Percentiles rank a stretch among this genome's conserved stretches.
phyloP scores from a whole-genome alignment of 805 yeast species.

The Spathaspora passalidarum region DNA sequence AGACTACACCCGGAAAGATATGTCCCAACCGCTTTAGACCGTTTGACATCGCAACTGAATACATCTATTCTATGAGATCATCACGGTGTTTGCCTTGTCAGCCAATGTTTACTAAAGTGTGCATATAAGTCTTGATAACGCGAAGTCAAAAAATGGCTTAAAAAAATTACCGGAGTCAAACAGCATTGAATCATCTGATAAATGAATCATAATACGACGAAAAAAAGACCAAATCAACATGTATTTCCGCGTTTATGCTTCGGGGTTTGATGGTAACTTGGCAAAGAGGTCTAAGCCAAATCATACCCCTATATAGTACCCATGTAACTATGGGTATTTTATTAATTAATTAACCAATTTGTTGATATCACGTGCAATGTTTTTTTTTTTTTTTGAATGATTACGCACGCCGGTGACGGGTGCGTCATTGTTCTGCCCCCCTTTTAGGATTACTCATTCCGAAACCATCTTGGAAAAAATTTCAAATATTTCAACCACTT shows the following conservation, averaged over 20 bases:
- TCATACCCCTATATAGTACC: not conserved
- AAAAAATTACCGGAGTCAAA: not conserved
- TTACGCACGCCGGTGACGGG: not conserved
- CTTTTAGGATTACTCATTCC: not conserved
- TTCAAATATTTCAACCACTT: not conserved
- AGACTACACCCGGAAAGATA: too few species aligned
- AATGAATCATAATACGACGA: not conserved
- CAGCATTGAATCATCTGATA: not conserved
- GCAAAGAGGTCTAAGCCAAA: not conserved
- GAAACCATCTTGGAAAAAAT: not conserved
- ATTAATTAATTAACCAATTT: not conserved
- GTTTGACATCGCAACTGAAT: too few species aligned
- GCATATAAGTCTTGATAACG: not conserved
- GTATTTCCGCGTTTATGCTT: not conserved
- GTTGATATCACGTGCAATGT: constrained; percentile 2
- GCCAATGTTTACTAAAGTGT: too few species aligned
- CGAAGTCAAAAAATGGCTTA: not conserved
- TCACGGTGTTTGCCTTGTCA: too few species aligned
- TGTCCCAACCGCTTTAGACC: too few species aligned
- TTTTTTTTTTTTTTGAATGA: not conserved
- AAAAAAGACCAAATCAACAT: not conserved
- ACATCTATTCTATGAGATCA: too few species aligned
- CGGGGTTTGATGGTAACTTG: not conserved
- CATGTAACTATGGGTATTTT: not conserved
- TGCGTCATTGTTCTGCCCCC: not conserved